Evolutionary conservation across 306 rosid genomes (phyloP), one percentile per base, ranked within the genome.

Genomic region (Cyclanthera cordifolia): DNA sequence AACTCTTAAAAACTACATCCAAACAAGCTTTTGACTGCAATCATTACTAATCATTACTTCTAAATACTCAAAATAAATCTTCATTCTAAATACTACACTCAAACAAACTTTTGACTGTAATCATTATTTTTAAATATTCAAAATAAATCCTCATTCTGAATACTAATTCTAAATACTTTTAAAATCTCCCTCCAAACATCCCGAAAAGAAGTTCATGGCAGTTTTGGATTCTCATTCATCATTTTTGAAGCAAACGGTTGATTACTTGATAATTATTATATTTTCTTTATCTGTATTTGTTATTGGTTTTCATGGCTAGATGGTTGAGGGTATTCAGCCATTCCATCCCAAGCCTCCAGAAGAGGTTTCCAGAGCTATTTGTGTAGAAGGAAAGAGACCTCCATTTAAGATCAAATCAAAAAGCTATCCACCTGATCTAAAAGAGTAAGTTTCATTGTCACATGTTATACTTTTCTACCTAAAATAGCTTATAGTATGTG

Each of bases 251-350:
- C 56, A 7, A 23, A 14, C 15, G 1, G 15, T 34, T 34, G 3
- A 37, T 43, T 27, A 23, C 69, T 4, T 73, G 71, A 51, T 47
- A 54, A 54, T 75, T 58, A 3, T 17, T 53, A 15, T 6, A 51
- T 32, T 28, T 59, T 30, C 5, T 19, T 32, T 6, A 3, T 48
- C 20, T 21, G 16, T 1, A 50, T 56, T 37, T 20, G 34, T 65
- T 5, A 66, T 52, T 53, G 23, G 60, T 71, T 71, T 54, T 28
- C 16, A 43, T 37, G 63, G 53, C 8, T 76, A 94, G 99, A 94
- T 94, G 97, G 67, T 88, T 54, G 99, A 94, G 86, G 99, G 99
- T 52, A 14, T 75, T 54, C 90, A 76, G 19, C 85, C 96, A 54
- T 79, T 88, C 78, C 86, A 86, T 79, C 90, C 88, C 27, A 85